These are phyloP conservation scores for Wickerhamomyces sp. DNA, from an alignment of 1,139 yeast species.

Conservation along the genomic window DNA sequence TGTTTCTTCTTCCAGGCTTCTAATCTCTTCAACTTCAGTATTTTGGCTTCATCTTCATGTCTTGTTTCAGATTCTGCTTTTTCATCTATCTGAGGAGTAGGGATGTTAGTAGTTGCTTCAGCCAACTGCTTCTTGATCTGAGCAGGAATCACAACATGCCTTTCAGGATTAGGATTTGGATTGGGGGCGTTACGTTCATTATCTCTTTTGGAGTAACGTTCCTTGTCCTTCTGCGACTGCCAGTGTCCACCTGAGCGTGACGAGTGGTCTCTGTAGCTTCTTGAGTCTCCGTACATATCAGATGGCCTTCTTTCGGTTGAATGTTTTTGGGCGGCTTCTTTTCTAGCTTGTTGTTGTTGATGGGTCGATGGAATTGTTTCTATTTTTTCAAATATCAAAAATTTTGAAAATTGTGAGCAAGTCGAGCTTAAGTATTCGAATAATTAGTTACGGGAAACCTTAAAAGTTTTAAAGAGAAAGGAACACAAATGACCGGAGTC, in stretches of 20 bases:
- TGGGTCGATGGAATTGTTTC: no score
- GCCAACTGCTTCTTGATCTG: slow-evolving; percentile 2
- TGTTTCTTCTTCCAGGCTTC: slow-evolving; percentile 42
- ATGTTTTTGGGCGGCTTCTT: no score
- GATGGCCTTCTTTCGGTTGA: not conserved
- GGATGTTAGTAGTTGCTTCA: slow-evolving; percentile 1
- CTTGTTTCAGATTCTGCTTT: no score
- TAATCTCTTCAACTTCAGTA: slow-evolving; percentile 27
- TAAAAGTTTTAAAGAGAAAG: no score
- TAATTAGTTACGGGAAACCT: no score
- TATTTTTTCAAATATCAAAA: no score
- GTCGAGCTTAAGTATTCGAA: no score
- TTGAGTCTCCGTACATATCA: slow-evolving; percentile 6
- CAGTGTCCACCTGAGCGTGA: not conserved
- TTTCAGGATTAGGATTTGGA: not conserved
- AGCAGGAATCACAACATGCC: slow-evolving; percentile 12
- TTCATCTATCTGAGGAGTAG: not conserved
- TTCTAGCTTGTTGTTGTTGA: no score
- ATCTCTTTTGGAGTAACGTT: not conserved
- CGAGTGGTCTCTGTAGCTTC: not conserved
- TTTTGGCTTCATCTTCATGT: slow-evolving; percentile 11
- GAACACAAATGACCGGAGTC: no score
- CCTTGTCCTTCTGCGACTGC: not conserved
- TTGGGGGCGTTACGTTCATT: not conserved
- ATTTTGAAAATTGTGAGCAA: no score